Evolutionary conservation across 2,329 filamentous ascomycete species (phyloP).

Genomic region (Verticillium tricorpus): DNA sequence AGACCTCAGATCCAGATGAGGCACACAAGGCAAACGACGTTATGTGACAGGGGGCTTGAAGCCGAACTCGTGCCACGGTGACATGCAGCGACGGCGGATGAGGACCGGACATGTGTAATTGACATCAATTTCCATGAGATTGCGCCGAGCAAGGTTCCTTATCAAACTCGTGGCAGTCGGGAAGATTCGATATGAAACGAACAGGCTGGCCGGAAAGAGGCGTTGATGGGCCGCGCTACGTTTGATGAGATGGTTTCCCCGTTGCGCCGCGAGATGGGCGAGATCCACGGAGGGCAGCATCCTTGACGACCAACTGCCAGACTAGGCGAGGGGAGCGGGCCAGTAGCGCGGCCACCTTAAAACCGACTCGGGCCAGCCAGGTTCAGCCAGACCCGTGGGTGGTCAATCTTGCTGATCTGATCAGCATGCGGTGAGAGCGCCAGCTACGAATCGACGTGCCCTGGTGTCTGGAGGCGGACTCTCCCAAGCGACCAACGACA

Average conservation of each 20-base stretch:
- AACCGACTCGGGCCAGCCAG: neutral
- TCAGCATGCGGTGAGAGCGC: neutral
- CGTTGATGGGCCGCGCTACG: neutral
- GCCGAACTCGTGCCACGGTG: neutral
- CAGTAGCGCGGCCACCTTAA: neutral
- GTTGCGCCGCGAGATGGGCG: neutral
- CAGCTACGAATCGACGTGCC: neutral
- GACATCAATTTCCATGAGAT: slow-evolving; percentile 1
- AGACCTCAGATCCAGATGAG: neutral
- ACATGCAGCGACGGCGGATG: neutral
- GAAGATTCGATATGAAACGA: neutral
- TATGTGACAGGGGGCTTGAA: neutral
- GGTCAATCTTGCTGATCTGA: neutral
- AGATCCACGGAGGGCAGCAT: neutral
- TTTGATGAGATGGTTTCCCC: neutral
- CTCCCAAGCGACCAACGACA: neutral
- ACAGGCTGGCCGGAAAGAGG: neutral
- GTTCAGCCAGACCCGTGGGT: neutral
- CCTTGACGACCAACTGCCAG: neutral
- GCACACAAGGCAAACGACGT: neutral
- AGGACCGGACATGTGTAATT: neutral
- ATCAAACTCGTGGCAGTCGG: neutral
- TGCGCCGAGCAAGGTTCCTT: neutral
- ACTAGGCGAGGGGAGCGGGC: neutral
- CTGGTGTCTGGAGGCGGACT: neutral